Base-by-base conservation (phyloP, 169 alveolate genomes). In the Condylostoma magnum region DNA sequence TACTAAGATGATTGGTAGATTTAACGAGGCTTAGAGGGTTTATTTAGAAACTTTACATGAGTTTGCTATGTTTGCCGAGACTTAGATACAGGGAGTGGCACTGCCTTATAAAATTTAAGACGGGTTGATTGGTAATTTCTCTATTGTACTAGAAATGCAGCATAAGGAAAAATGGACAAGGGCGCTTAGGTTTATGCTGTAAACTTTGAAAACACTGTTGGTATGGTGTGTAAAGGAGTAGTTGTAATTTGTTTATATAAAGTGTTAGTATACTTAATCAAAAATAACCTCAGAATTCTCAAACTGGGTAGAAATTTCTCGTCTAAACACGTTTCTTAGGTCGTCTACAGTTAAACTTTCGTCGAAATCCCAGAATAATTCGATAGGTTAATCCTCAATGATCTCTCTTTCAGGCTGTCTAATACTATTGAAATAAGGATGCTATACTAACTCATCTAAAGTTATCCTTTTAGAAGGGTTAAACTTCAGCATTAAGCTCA, bases 381-480 rank as follows among this genome's bases (percentile, higher is more conserved):
- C 71, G 22, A 55, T 55, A 10, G 52, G 71, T 31, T 22, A 25
- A 18, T 60, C 37, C 12, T 52, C 71, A 1, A 38, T 30, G 34
- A 33, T 41, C 46, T 66, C 75, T 10, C 12, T 46, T n/a, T 46
- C 22, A 2, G 60, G 60, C 27, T 66, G 48, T 20, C 69, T 46
- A 4, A 73, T 75, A 0, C 76, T 89, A 37, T 79, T 73, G 53
- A 93, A 93, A 87, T 95, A 95, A 46, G 98, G 98, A 78, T 98
- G 99, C 27, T 95, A 81, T 6, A 98, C 82, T 3, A 99, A 97
- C 69, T 94, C 99, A 30, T 95, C 97, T 15, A 97, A 94, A 34
- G 99, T 90, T 8, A 96, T 93, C 76, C 99, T 84, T 36, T 87
- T 90, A 66, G 91, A 92, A 8, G 99, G 99, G 70, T 95, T 94